phyloP scores from a whole-genome alignment of 164 flowering plant species.

The Kingdonia uniflora region DNA sequence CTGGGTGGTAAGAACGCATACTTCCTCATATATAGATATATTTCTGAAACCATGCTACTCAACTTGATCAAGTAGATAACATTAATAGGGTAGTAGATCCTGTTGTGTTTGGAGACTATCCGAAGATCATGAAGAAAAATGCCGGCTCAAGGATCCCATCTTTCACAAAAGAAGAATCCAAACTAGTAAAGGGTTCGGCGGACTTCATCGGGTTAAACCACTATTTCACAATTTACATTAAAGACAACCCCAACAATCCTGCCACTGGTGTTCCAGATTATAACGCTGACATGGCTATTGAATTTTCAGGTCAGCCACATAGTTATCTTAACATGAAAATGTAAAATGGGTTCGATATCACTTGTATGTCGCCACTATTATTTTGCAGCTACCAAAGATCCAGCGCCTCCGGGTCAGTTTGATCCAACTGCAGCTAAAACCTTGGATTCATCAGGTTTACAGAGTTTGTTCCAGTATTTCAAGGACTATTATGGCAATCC shows the following conservation, averaged over 20 bases:
- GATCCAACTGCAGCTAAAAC: neutral
- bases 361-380: too few species aligned
- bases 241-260: conserved; percentile 8
- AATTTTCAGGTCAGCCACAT: conserved; percentile 7
- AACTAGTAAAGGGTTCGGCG: conserved; percentile 20
- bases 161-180: conserved; percentile 25
- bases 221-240: conserved; percentile 12
- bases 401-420: too few species aligned
- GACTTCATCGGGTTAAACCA: conserved; percentile 28
- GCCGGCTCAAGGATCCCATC: conserved; percentile 44
- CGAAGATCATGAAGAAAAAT: conserved; percentile 34
- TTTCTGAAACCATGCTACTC: too few species aligned
- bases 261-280: conserved; percentile 5
- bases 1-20: too few species aligned
- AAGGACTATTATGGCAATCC: conserved; percentile 21
- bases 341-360: too few species aligned
- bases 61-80: too few species aligned
- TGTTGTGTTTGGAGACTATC: conserved; percentile 57
- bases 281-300: conserved; percentile 13
- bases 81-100: conserved; percentile 40
- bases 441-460: conserved; percentile 16
- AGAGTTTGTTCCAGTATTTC: conserved; percentile 11
- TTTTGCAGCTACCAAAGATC: conserved; percentile 12
- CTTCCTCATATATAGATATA: too few species aligned
- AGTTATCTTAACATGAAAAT: neutral